Conservation (phyloP, 2,329 filamentous ascomycete genomes). For the Ascochyta pisi region DNA sequence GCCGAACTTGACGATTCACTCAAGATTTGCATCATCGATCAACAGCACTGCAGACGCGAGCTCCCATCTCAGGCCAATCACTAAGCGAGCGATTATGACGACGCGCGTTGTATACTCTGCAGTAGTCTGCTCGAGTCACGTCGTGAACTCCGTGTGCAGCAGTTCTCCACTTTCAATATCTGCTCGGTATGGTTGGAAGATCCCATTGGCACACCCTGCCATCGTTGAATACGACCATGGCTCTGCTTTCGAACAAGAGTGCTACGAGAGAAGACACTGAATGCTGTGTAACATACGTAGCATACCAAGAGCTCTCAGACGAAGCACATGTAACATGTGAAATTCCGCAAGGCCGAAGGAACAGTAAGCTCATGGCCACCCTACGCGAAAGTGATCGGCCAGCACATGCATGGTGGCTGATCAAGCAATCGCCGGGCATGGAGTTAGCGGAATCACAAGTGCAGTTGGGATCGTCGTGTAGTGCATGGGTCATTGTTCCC, state of each 20-base stretch:
- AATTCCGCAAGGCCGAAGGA: not conserved
- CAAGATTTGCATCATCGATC: conserved; percentile 21
- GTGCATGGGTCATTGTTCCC: not conserved
- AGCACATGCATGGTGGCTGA: conserved; percentile 17
- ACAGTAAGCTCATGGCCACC: not conserved
- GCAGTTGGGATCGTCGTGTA: not conserved
- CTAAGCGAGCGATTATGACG: not conserved
- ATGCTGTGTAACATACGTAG: not conserved
- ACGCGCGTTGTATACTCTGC: not conserved
- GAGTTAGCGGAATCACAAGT: not conserved
- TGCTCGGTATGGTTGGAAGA: not conserved
- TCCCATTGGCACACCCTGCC: conserved; percentile 1
- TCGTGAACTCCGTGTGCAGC: conserved; percentile 5
- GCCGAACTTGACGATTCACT: conserved; percentile 10
- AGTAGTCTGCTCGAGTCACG: not conserved
- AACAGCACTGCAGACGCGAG: conserved; percentile 8
- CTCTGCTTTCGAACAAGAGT: not conserved
- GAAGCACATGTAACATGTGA: not conserved
- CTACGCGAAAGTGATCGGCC: not conserved
- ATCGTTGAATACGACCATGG: not conserved
- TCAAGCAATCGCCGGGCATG: not conserved
- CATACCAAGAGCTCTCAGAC: not conserved
- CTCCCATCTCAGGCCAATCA: conserved; percentile 6
- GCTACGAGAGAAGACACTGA: not conserved
- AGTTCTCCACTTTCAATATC: conserved; percentile 4